Evolutionary conservation across 2,329 filamentous ascomycete species (phyloP).

Genomic region (Monosporascus cannonballus): DNA sequence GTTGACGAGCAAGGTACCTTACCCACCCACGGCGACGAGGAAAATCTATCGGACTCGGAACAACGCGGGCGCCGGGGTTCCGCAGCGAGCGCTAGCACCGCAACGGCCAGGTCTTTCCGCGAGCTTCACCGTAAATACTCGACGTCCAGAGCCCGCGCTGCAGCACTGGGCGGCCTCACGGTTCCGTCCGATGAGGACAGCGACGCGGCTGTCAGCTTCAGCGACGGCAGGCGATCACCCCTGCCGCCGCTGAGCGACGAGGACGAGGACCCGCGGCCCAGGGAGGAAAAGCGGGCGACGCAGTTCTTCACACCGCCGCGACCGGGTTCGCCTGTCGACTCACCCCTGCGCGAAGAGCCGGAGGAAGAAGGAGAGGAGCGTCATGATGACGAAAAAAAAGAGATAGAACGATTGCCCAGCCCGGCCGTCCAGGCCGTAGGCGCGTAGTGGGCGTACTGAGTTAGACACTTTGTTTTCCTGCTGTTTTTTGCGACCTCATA

Average conservation of each 20-base stretch:
- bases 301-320: conserved; percentile 37
- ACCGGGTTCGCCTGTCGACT: conserved; percentile 26
- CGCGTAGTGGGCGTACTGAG: conserved; percentile 15
- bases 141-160: conserved; percentile 40
- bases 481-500: no score
- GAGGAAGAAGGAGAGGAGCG: conserved; percentile 15
- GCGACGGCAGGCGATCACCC: conserved; percentile 51
- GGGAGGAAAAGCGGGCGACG: conserved; percentile 20
- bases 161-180: conserved; percentile 34
- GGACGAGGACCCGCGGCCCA: conserved; percentile 11
- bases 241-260: conserved; percentile 40
- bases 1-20: conserved; percentile 31
- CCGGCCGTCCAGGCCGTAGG: conserved; percentile 28
- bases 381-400: conserved; percentile 12
- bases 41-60: conserved; percentile 41
- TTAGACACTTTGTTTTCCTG: no score
- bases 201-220: conserved; percentile 54
- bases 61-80: conserved; percentile 52
- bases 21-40: conserved; percentile 36
- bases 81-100: conserved; percentile 58
- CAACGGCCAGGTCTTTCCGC: conserved; percentile 59
- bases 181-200: conserved; percentile 54
- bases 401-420: conserved; percentile 23
- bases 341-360: conserved; percentile 18
- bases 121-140: conserved; percentile 57